A percentile compares a stretch with the other conserved stretches of the same genome.
Evolutionary conservation across 345 rosid genomes (phyloP).

Genomic region (Turnera subulata): DNA sequence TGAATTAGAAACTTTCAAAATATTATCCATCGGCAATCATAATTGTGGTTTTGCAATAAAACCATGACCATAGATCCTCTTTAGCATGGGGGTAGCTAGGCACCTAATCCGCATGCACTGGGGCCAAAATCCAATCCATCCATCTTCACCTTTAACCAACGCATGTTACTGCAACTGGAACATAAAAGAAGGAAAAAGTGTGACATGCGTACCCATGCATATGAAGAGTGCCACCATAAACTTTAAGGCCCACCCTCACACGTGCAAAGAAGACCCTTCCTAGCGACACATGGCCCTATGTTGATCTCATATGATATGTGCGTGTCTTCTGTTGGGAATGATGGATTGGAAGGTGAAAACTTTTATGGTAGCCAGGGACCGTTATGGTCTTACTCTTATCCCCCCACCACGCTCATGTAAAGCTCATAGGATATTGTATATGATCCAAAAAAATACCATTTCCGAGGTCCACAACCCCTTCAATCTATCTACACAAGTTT

Average conservation of each 20-base stretch:
- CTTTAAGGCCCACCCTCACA: slow-evolving; percentile 32
- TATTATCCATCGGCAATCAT: no score
- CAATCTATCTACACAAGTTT: no score
- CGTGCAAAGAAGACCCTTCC: slow-evolving; percentile 14
- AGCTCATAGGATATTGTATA: neutral
- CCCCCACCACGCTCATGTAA: neutral
- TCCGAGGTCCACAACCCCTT: no score
- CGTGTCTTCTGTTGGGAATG: slow-evolving; percentile 20
- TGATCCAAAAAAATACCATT: neutral
- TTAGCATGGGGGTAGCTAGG: no score
- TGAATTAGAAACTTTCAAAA: neutral
- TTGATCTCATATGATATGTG: slow-evolving; percentile 21
- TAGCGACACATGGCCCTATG: slow-evolving; percentile 34
- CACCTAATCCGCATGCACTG: slow-evolving; percentile 4
- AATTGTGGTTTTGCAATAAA: no score
- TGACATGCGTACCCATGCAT: neutral
- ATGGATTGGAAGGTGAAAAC: slow-evolving; percentile 6
- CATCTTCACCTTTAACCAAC: neutral
- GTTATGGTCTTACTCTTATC: neutral
- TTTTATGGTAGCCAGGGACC: neutral
- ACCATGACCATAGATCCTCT: no score
- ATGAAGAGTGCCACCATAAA: slow-evolving; percentile 2
- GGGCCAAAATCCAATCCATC: neutral
- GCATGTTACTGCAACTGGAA: neutral
- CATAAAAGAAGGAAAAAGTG: neutral